phyloP scores from a whole-genome alignment of 495 filamentous ascomycete species.

The Xylaria curta region DNA sequence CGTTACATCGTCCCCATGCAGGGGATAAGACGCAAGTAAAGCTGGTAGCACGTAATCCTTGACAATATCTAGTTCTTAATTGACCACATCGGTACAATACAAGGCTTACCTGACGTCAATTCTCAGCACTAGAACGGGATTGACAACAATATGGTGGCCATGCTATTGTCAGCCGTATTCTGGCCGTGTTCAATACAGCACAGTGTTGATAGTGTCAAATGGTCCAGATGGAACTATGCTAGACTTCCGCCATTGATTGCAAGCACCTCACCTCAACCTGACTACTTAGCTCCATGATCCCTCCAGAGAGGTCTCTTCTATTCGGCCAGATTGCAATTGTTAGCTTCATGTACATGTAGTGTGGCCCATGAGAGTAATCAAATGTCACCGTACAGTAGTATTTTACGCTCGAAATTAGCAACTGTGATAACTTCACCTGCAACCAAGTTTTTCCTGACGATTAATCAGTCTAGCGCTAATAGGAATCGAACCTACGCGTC shows the following conservation, averaged over 20 bases:
- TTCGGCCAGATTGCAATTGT: background rate
- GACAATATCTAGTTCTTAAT: background rate
- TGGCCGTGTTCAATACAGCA: background rate
- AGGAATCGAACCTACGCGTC: too few relatives aligned
- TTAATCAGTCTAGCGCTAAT: too few relatives aligned
- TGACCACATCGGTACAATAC: background rate
- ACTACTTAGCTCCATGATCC: background rate
- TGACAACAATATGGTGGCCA: background rate
- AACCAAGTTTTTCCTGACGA: background rate
- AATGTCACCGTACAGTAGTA: background rate
- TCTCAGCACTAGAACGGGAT: background rate
- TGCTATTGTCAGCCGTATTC: background rate
- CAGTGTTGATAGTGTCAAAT: background rate
- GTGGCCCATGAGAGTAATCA: background rate
- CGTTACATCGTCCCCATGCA: conserved; percentile 12
- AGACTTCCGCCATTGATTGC: too few relatives aligned
- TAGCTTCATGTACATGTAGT: background rate
- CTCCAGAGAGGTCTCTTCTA: background rate
- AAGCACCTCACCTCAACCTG: too few relatives aligned
- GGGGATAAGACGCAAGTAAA: conserved; percentile 6
- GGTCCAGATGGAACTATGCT: too few relatives aligned
- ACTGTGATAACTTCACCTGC: background rate
- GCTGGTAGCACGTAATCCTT: background rate
- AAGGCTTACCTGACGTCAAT: background rate
- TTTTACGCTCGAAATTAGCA: background rate